Conservation (phyloP, 2,329 filamentous ascomycete genomes). For the Paraphaeosphaeria sporulosa region DNA sequence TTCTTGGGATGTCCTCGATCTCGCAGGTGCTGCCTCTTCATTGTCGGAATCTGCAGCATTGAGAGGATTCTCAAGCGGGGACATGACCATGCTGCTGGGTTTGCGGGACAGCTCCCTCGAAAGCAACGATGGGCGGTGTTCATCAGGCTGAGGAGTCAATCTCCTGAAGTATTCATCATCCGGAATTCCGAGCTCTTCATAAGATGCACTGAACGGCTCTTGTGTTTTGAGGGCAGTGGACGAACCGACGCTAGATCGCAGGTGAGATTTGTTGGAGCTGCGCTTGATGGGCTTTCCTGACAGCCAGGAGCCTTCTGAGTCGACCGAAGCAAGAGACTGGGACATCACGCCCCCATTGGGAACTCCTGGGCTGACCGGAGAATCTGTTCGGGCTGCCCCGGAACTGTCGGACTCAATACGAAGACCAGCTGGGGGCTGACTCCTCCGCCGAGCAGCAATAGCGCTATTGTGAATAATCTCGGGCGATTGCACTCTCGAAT, state of each 20-base stretch:
- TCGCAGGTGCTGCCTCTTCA: constrained; percentile 32
- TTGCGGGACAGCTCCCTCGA: constrained; percentile 40
- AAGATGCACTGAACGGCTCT: constrained; percentile 65
- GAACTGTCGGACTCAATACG: constrained; percentile 35
- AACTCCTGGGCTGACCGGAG: constrained; percentile 48
- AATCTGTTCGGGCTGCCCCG: constrained; percentile 49
- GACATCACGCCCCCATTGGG: constrained; percentile 60
- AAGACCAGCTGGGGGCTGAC: constrained; percentile 46
- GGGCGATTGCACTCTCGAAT: constrained; percentile 80
- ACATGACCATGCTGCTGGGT: constrained; percentile 57
- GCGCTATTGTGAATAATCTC: constrained; percentile 63
- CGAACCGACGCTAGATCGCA: constrained; percentile 58
- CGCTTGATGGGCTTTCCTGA: constrained; percentile 72
- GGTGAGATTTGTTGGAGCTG: constrained; percentile 53
- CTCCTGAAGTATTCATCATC: constrained; percentile 79
- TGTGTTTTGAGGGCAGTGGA: constrained; percentile 50
- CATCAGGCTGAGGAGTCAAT: constrained; percentile 57
- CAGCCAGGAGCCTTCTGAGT: constrained; percentile 96
- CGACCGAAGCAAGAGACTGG: constrained; percentile 89
- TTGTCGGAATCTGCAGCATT: constrained; percentile 53
- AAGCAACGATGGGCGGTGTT: constrained; percentile 44
- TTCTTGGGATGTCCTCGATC: constrained; percentile 26
- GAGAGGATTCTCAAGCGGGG: constrained; percentile 28
- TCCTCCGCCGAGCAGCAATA: constrained; percentile 51
- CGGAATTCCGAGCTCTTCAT: constrained; percentile 70